Evolutionary conservation across 768 basidiomycete genomes (phyloP).

Genomic region (Collybiopsis luxurians): DNA sequence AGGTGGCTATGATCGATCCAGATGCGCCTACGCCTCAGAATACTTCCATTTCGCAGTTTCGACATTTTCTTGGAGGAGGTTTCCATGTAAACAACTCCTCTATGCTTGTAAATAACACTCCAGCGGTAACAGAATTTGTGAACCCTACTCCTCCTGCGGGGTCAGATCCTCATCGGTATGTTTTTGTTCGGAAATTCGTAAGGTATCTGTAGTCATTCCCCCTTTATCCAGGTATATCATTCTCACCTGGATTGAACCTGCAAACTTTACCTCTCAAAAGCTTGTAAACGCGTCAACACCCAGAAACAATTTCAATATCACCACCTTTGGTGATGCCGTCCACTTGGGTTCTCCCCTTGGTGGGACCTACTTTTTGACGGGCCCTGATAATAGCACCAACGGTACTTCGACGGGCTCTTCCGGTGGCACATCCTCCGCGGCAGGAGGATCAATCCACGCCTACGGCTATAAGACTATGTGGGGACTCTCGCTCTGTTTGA

Average conservation of each 20-base stretch:
- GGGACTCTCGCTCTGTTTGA: background rate
- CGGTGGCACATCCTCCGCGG: conserved; percentile 5
- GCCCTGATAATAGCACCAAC: conserved; percentile 22
- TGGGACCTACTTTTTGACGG: conserved; percentile 42
- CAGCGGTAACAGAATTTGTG: conserved; percentile 37
- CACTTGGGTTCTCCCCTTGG: conserved; percentile 35
- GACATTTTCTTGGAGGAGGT: conserved; percentile 40
- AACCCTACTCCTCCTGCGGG: conserved; percentile 37
- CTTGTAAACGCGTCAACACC: conserved; percentile 32
- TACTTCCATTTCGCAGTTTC: conserved; percentile 30
- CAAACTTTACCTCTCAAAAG: conserved; percentile 16
- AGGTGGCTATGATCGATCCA: conserved; percentile 38
- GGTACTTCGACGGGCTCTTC: background rate
- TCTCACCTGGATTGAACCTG: conserved; percentile 20
- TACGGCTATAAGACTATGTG: background rate
- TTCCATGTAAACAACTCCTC: conserved; percentile 30
- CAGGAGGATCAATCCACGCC: background rate
- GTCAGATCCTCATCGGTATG: conserved; percentile 43
- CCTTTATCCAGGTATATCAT: conserved; percentile 18
- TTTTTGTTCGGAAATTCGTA: too few species aligned
- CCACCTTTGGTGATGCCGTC: conserved; percentile 29
- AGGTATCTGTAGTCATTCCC: too few species aligned
- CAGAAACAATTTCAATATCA: conserved; percentile 37
- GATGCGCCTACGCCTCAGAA: conserved; percentile 42
- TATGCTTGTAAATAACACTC: conserved; percentile 32